phyloP scores from a whole-genome alignment of 768 basidiomycete species.

The Pleurotus ostreatus region DNA sequence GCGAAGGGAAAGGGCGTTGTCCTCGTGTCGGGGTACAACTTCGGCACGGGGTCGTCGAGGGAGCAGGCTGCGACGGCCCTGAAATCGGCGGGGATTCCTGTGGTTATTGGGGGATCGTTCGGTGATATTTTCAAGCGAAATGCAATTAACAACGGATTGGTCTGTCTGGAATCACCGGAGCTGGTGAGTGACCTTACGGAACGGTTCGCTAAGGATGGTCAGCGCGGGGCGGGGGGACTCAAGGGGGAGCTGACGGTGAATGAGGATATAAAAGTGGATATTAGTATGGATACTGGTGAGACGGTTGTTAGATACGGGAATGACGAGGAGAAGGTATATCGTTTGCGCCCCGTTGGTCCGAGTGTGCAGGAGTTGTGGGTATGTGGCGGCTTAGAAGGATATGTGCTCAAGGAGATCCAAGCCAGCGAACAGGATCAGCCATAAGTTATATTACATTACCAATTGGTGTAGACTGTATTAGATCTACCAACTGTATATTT shows the following conservation, averaged over 20 bases:
- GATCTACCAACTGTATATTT: not conserved
- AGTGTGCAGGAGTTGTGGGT: conserved; percentile 99
- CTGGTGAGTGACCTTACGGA: conserved; percentile 82
- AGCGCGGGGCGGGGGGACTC: conserved; percentile 73
- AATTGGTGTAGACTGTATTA: not conserved
- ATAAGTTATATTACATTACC: not conserved
- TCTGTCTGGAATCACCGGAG: conserved; percentile 90
- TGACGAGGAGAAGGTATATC: conserved; percentile 53
- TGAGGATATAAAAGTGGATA: conserved; percentile 52
- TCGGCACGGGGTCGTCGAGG: conserved; percentile 96
- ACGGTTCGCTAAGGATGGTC: conserved; percentile 67
- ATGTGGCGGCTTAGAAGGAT: conserved; percentile 91
- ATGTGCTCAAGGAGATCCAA: conserved; percentile 73
- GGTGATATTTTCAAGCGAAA: conserved; percentile 99
- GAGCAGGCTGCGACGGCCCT: conserved; percentile 99
- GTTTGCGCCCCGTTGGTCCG: conserved; percentile 74
- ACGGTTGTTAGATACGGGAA: conserved; percentile 47
- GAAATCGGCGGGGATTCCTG: conserved; percentile 86
- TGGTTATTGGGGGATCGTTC: conserved; percentile 96
- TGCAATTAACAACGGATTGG: conserved; percentile 96
- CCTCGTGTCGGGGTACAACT: conserved; percentile 93
- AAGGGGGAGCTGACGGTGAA: conserved; percentile 85
- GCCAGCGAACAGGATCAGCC: conserved; percentile 6
- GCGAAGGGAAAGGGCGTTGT: conserved; percentile 49
- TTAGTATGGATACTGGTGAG: conserved; percentile 69